These are phyloP conservation scores for Medicago truncatula DNA, from an alignment of 306 rosid genomes.

Conservation along the genomic window DNA sequence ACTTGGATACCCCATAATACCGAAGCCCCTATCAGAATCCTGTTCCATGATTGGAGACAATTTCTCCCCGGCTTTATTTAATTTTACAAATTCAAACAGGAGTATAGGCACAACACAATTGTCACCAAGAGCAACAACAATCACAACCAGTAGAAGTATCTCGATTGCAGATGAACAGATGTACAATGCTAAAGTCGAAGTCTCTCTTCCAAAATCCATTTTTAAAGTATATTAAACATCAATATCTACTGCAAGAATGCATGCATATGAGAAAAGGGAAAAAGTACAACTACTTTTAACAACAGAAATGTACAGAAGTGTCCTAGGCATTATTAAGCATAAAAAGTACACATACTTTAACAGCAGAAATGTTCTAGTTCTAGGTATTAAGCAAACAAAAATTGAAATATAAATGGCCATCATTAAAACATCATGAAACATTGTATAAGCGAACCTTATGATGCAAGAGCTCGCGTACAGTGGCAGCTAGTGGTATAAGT, in stretches of 20 bases:
- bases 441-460: conserved; percentile 68
- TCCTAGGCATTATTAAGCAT: background rate
- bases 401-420: background rate
- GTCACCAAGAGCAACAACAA: conserved; percentile 20
- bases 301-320: background rate
- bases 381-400: conserved; percentile 12
- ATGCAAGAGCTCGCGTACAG: conserved; percentile 64
- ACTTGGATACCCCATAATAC: too few relatives aligned
- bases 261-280: conserved; percentile 1
- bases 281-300: conserved; percentile 2
- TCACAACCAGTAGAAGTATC: conserved; percentile 2
- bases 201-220: conserved; percentile 7
- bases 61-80: conserved; percentile 3
- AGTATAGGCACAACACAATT: background rate
- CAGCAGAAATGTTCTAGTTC: conserved; percentile 18
- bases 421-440: conserved; percentile 30
- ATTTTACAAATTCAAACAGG: conserved; percentile 11
- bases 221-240: conserved; percentile 1
- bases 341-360: conserved; percentile 10
- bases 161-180: conserved; percentile 13
- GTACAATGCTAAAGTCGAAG: background rate
- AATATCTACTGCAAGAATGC: conserved; percentile 1
- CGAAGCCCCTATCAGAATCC: background rate
- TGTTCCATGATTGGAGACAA: conserved; percentile 1
- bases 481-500: conserved; percentile 67